These are phyloP conservation scores for Rhodotorula sp. DNA, from an alignment of 1,284 basidiomycete genomes.

Conservation along the genomic window DNA sequence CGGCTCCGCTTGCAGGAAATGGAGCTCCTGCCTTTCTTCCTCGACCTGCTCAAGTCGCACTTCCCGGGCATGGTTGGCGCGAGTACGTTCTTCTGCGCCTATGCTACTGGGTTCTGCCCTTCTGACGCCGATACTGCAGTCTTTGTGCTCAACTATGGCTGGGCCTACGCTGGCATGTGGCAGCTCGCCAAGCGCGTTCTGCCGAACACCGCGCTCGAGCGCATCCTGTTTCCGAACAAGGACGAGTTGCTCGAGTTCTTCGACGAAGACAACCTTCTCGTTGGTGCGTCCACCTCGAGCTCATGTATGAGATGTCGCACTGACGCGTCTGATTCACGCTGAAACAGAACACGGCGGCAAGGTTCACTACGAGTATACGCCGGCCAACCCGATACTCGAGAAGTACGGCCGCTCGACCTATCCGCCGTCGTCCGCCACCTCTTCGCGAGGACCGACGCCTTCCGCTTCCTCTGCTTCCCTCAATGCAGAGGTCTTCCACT, in stretches of 20 bases:
- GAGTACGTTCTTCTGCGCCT: constrained; percentile 37
- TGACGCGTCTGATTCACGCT: not conserved
- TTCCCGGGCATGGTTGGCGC: constrained; percentile 75
- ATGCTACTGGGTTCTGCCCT: not conserved
- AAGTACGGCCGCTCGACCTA: constrained; percentile 31
- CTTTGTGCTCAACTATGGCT: constrained; percentile 77
- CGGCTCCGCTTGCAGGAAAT: constrained; percentile 38
- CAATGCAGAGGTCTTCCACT: constrained; percentile 27
- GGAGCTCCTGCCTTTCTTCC: constrained; percentile 47
- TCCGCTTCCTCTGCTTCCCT: constrained; percentile 33
- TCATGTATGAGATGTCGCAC: rapidly evolving
- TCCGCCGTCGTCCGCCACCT: constrained; percentile 8
- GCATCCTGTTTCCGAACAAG: constrained; percentile 70
- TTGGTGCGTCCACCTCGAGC: constrained; percentile 54
- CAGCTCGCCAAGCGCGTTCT: constrained; percentile 70
- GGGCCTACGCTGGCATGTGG: constrained; percentile 78
- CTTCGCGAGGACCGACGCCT: constrained; percentile 24
- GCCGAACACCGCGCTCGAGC: constrained; percentile 66
- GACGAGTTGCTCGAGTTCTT: constrained; percentile 65
- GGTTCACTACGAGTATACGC: constrained; percentile 38
- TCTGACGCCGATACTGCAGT: constrained; percentile 49
- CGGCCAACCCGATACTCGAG: constrained; percentile 41
- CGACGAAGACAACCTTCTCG: constrained; percentile 59
- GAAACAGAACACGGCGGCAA: constrained; percentile 43
- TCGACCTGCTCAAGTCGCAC: constrained; percentile 57